Base-by-base conservation (phyloP, 2,329 filamentous ascomycete genomes). In the Helicocarpus griseus region DNA sequence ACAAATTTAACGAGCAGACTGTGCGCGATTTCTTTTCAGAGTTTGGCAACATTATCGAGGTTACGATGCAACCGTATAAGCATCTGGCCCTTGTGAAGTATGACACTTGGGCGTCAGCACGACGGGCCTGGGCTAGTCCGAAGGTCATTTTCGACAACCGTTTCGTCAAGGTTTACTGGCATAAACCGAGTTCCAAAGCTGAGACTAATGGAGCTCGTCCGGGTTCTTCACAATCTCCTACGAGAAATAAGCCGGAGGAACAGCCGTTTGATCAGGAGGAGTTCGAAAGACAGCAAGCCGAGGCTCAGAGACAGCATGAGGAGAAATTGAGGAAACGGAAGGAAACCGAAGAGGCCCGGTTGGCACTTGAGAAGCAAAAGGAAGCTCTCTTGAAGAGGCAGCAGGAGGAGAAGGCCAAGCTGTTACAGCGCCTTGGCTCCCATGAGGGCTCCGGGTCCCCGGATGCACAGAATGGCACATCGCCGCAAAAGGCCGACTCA, bases 121-220 rank as follows among this genome's bases (percentile, higher is more conserved):
- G 71, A 53, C 68, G 69, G 26, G 80, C 80, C 1, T 81, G 79
- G 66, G 71, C 76, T 17, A 81, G 77, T 54, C 80, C 80, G 0
- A 82, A 82, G 61, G 77, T 76, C 49, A 76, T 83, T 17, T 83
- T 83, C 56, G 80, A 82, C 56, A 83, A 83, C 54, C 71, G 80
- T 3, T 83, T 83, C 56, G 80, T 83, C 48, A 82, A 82, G 57
- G 78, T 82, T 1, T 82, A 81, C 58, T 83, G 80, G 80, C 73
- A 77, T 60, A 78, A 77, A 55, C 69, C 74, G 4, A 67, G 68
- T 14, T 59, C 58, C 19, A 65, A 63, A 26, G 53, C 59, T 4
- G 68, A 70, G 14, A 59, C 56, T 17, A 67, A 66, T 46, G 58
- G 57, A 14, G 60, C 59, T 14, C 57, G 58, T 11, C 52, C 57